Conservation (phyloP, 139 green algal species). For the Chlamydomonas asymmetrica region DNA sequence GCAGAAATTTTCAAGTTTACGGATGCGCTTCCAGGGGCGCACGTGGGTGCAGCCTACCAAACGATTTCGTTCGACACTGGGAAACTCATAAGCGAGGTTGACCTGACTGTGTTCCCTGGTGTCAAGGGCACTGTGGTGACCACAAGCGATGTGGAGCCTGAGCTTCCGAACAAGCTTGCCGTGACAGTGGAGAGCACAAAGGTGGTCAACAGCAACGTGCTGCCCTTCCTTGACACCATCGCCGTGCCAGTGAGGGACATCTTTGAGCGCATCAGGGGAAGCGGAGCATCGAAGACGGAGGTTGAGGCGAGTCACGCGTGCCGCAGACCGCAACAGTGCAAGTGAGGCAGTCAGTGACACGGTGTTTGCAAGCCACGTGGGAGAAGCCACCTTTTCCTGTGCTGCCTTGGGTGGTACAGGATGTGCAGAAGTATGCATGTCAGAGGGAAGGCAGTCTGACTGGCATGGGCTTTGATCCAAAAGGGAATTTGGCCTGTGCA, state of each 20-base stretch:
- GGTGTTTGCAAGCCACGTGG: no score
- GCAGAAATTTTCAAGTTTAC: conserved; percentile 36
- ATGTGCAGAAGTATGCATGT: no score
- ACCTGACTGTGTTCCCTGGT: conserved; percentile 38
- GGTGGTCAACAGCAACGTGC: conserved; percentile 31
- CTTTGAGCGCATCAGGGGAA: conserved; percentile 19
- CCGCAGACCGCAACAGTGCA: no score
- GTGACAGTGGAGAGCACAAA: conserved; percentile 33
- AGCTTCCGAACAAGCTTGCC: conserved; percentile 8
- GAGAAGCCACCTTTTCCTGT: no score
- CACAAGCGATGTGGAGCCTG: conserved; percentile 19
- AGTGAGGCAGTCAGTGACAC: no score
- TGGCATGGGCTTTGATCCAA: no score
- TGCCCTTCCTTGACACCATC: conserved; percentile 31
- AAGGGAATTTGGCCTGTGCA: no score
- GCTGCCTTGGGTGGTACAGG: no score
- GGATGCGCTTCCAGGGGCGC: conserved; percentile 32
- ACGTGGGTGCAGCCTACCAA: conserved; percentile 26
- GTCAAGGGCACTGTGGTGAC: conserved; percentile 35
- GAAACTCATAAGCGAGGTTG: conserved; percentile 31
- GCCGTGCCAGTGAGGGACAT: conserved; percentile 36
- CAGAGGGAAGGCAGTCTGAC: no score
- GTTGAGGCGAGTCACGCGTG: no score
- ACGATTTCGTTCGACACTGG: conserved; percentile 22
- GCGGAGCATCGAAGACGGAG: conserved; percentile 3